Percentiles rank a stretch among this genome's conserved stretches.
Evolutionary conservation across 768 basidiomycete genomes (phyloP).

Genomic region (Crassisporium funariophilum): DNA sequence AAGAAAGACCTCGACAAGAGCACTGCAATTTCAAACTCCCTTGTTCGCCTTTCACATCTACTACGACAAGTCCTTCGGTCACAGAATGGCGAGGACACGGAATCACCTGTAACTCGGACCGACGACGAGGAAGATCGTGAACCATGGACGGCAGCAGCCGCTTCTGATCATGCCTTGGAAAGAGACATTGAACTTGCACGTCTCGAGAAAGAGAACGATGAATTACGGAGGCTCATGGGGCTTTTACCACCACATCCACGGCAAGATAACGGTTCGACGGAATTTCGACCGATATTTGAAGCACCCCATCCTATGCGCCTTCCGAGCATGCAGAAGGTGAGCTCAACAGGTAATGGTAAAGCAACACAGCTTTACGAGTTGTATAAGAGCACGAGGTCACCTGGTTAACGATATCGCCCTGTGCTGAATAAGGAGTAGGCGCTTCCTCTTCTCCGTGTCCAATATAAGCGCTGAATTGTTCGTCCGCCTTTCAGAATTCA

Average conservation of each 20-base stretch:
- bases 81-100: constrained; percentile 64
- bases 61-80: constrained; percentile 72
- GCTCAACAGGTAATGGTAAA: constrained; percentile 13
- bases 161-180: constrained; percentile 80
- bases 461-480: too few relatives aligned
- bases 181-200: constrained; percentile 89
- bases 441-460: too few relatives aligned
- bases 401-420: constrained; percentile 17
- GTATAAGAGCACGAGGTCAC: constrained; percentile 36
- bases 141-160: constrained; percentile 38
- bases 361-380: constrained; percentile 36
- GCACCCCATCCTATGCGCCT: constrained; percentile 26
- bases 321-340: constrained; percentile 25
- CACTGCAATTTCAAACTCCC: constrained; percentile 65
- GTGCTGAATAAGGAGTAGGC: background rate
- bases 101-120: constrained; percentile 21
- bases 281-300: constrained; percentile 23
- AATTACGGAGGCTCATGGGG: constrained; percentile 73
- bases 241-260: constrained; percentile 36
- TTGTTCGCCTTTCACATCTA: constrained; percentile 68
- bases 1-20: constrained; percentile 58
- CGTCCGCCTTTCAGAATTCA: too few relatives aligned
- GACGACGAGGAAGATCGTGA: constrained; percentile 41
- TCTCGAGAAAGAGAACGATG: constrained; percentile 85
- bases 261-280: constrained; percentile 24